These are phyloP conservation scores for Penicillium crustosum DNA, from an alignment of 2,329 filamentous ascomycete species.

Conservation along the genomic window DNA sequence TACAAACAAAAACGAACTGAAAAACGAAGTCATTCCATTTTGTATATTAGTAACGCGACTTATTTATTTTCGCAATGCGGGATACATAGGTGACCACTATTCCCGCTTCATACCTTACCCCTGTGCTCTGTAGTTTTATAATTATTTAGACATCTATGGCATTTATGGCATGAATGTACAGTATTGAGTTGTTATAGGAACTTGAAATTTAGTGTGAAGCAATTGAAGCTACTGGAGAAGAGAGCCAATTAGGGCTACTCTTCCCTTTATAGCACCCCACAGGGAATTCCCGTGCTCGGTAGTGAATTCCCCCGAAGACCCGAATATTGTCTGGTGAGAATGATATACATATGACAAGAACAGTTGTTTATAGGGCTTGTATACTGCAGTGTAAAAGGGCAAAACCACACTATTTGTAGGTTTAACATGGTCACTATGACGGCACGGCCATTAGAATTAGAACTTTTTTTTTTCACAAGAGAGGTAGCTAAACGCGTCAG, in stretches of 20 bases:
- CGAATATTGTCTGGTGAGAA: neutral
- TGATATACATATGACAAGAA: too few species aligned
- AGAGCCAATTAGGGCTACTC: neutral
- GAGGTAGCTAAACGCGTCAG: too few species aligned
- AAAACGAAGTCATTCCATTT: too few species aligned
- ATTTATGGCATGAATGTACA: too few species aligned
- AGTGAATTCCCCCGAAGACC: neutral
- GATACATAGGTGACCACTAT: too few species aligned
- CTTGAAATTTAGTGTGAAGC: neutral
- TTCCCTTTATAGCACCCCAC: neutral
- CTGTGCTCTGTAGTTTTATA: too few species aligned
- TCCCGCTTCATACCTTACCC: too few species aligned
- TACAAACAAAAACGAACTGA: too few species aligned
- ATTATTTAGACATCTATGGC: too few species aligned
- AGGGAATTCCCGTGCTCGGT: neutral
- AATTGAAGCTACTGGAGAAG: neutral
- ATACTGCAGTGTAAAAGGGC: neutral
- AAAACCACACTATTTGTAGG: too few species aligned
- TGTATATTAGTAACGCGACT: too few species aligned
- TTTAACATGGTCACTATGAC: constrained; percentile 20
- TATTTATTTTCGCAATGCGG: too few species aligned
- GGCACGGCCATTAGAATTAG: neutral
- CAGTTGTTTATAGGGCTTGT: neutral
- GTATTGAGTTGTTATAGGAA: neutral
- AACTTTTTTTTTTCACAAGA: neutral